Evolutionary conservation across 2,329 filamentous ascomycete species (phyloP).

Genomic region (Ceratocystis ficicola): DNA sequence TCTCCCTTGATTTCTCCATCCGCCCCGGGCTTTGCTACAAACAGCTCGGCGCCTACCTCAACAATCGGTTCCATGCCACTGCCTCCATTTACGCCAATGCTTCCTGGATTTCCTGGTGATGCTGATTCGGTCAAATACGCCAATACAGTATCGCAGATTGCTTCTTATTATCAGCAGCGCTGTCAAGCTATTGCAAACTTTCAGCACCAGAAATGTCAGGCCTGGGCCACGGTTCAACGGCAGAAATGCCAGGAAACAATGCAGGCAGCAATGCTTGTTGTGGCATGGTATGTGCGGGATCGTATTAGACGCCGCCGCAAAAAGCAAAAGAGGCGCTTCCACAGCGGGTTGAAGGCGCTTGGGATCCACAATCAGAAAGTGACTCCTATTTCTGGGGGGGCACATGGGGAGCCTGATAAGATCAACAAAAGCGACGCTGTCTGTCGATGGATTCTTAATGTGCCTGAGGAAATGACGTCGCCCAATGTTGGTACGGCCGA

Average conservation of each 20-base stretch:
- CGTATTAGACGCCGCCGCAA: constrained; percentile 35
- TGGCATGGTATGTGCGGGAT: constrained; percentile 40
- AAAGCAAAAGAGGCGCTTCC: constrained; percentile 34
- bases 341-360: constrained; percentile 31
- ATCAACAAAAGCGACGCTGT: constrained; percentile 33
- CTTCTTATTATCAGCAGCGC: constrained; percentile 39
- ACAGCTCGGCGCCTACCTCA: background rate
- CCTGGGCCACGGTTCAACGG: constrained; percentile 37
- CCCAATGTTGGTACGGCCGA: constrained; percentile 27
- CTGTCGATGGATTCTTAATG: constrained; percentile 34
- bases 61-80: constrained; percentile 11
- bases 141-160: constrained; percentile 38
- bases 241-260: constrained; percentile 39
- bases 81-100: background rate
- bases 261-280: constrained; percentile 38
- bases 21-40: constrained; percentile 1
- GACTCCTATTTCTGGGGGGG: background rate
- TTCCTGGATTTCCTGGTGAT: constrained; percentile 22
- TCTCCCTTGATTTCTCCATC: constrained; percentile 6
- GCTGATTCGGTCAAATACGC: constrained; percentile 34
- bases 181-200: constrained; percentile 37
- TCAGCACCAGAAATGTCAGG: constrained; percentile 38
- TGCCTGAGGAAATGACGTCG: constrained; percentile 30
- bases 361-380: constrained; percentile 21
- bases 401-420: constrained; percentile 26